A percentile compares a stretch with the other conserved stretches of the same genome.
Evolutionary conservation across 139 green algal species (phyloP).

Genomic region (Chlorella ohadii): DNA sequence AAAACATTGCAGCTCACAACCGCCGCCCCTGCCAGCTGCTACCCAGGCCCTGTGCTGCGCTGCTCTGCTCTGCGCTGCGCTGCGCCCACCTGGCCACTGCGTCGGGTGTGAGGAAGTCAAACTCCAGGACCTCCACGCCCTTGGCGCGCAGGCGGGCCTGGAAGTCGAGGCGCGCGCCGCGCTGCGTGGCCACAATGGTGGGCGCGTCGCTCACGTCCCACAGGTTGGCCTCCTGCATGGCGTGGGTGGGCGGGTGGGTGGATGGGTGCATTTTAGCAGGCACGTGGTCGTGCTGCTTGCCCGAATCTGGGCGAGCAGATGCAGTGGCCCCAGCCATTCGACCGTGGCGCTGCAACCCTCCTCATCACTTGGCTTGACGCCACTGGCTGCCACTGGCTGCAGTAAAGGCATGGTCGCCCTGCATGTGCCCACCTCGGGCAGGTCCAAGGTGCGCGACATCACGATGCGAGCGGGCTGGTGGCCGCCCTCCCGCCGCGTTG

Average conservation of each 20-base stretch:
- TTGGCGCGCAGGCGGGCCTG: constrained; percentile 58
- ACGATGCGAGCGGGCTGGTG: constrained; percentile 92
- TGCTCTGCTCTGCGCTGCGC: no score
- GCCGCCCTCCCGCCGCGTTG: constrained; percentile 87
- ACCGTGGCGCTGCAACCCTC: no score
- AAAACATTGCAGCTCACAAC: no score
- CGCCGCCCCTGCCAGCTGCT: no score
- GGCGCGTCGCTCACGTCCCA: constrained; percentile 91
- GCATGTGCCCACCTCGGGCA: constrained; percentile 65
- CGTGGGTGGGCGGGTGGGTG: not conserved
- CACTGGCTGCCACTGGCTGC: no score
- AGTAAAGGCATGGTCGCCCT: no score
- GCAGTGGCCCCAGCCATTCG: no score
- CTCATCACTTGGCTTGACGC: no score
- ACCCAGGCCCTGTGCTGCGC: not conserved
- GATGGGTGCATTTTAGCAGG: not conserved
- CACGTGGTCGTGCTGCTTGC: no score
- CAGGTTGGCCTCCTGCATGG: constrained; percentile 77
- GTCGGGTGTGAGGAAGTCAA: constrained; percentile 94
- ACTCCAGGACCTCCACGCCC: constrained; percentile 98
- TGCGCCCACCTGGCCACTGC: constrained; percentile 73
- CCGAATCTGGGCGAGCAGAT: no score
- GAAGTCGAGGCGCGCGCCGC: constrained; percentile 78
- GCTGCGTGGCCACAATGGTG: constrained; percentile 98
- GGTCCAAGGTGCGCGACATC: constrained; percentile 91